Conservation (phyloP, 2,329 filamentous ascomycete genomes). For the Fusarium beomiforme region DNA sequence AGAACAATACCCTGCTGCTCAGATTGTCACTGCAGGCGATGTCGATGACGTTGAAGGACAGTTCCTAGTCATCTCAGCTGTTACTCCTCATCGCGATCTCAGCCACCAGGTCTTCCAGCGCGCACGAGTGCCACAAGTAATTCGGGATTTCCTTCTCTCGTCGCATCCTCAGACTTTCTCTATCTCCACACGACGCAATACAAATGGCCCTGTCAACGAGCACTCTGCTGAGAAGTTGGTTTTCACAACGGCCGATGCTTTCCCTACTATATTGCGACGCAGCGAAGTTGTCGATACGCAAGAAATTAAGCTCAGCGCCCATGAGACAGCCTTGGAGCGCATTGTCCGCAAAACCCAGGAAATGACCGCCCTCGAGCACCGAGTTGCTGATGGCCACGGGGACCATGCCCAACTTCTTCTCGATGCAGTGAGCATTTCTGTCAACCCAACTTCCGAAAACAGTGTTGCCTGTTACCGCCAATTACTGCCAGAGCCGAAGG, state of each 20-base stretch:
- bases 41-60: slow-evolving; percentile 89
- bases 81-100: slow-evolving; percentile 85
- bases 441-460: slow-evolving; percentile 77
- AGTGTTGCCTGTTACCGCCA: slow-evolving; percentile 82
- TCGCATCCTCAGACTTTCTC: slow-evolving; percentile 83
- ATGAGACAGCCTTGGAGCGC: slow-evolving; percentile 90
- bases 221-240: slow-evolving; percentile 86
- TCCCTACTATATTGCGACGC: slow-evolving; percentile 89
- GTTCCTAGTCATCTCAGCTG: slow-evolving; percentile 82
- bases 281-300: slow-evolving; percentile 82
- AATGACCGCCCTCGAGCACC: slow-evolving; percentile 79
- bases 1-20: slow-evolving; percentile 85
- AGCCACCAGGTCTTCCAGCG: slow-evolving; percentile 87
- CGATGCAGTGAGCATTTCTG: slow-evolving; percentile 79
- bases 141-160: slow-evolving; percentile 87
- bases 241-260: slow-evolving; percentile 84
- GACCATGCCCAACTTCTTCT: slow-evolving; percentile 74
- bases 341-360: slow-evolving; percentile 92
- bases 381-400: slow-evolving; percentile 77
- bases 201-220: slow-evolving; percentile 73
- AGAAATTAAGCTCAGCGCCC: slow-evolving; percentile 73
- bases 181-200: slow-evolving; percentile 76
- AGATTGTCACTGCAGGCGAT: slow-evolving; percentile 76
- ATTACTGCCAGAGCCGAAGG: slow-evolving; percentile 68
- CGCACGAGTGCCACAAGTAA: slow-evolving; percentile 81